Evolutionary conservation across 2,329 filamentous ascomycete species (phyloP).

Genomic region (Diplodia seriata): DNA sequence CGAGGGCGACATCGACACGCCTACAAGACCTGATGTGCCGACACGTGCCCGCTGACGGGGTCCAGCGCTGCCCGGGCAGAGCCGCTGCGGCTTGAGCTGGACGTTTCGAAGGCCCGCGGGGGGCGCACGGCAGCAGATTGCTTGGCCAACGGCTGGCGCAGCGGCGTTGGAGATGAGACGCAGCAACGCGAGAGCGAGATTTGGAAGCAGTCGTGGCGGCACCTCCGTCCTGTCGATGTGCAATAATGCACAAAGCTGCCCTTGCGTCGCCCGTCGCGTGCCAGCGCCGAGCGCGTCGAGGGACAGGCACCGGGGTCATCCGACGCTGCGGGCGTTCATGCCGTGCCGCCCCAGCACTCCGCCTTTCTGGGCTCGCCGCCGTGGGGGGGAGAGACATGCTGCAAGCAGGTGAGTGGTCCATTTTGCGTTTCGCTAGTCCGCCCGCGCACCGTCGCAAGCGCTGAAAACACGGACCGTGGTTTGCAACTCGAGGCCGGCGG

Average conservation of each 20-base stretch:
- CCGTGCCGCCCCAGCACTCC: constrained; percentile 1
- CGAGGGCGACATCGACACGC: constrained; percentile 1
- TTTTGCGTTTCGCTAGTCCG: constrained; percentile 4
- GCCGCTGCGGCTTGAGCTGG: constrained; percentile 20
- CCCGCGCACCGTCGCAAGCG: constrained; percentile 4
- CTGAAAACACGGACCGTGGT: constrained; percentile 6
- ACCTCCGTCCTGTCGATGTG: constrained; percentile 17
- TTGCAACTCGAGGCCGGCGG: constrained; percentile 4
- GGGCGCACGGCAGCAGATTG: constrained; percentile 23
- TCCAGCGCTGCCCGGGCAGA: constrained; percentile 4
- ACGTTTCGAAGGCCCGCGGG: constrained; percentile 9
- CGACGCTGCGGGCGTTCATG: constrained; percentile 20
- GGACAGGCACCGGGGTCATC: constrained; percentile 20
- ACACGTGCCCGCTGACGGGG: neutral
- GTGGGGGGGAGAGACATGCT: constrained; percentile 1
- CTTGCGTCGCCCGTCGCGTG: constrained; percentile 18
- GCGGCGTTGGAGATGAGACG: constrained; percentile 18
- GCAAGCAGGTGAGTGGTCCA: constrained; percentile 18
- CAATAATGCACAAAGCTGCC: constrained; percentile 12
- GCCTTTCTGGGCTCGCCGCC: neutral
- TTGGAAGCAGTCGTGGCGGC: constrained; percentile 8
- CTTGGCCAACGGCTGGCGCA: constrained; percentile 4
- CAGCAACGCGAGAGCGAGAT: constrained; percentile 1
- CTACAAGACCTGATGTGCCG: too few relatives aligned
- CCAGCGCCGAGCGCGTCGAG: neutral